These are phyloP conservation scores for Cladosporium sp. DNA, from an alignment of 2,329 filamentous ascomycete species.

Conservation along the genomic window DNA sequence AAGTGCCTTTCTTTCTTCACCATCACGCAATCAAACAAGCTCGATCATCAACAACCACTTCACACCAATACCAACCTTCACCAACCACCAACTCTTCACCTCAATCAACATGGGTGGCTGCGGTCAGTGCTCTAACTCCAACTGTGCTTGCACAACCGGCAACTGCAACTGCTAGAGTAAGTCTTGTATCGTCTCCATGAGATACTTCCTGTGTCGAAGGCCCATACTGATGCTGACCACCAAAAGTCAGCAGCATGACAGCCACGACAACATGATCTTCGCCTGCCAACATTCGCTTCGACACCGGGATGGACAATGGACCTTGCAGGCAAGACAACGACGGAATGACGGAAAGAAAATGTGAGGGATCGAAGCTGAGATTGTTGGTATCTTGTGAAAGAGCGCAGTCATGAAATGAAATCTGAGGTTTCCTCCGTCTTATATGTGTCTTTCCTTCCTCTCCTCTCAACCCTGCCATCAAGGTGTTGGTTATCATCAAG, in stretches of 20 bases:
- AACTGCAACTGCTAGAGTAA: conserved; percentile 33
- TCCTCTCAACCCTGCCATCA: conserved; percentile 5
- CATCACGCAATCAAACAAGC: conserved; percentile 19
- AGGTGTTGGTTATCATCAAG: conserved; percentile 13
- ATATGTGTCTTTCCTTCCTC: not conserved
- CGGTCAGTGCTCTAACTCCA: conserved; percentile 32
- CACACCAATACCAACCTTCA: conserved; percentile 12
- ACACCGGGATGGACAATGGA: conserved; percentile 10
- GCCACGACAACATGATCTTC: conserved; percentile 1
- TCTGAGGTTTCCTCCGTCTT: conserved; percentile 6
- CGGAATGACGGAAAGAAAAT: not conserved
- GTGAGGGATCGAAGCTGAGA: not conserved
- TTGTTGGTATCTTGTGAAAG: conserved; percentile 7
- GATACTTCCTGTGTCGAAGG: not conserved
- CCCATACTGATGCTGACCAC: not conserved
- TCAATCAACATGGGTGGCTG: conserved; percentile 36
- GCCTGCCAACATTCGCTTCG: conserved; percentile 16
- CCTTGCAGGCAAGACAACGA: conserved; percentile 2
- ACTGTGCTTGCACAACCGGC: conserved; percentile 32
- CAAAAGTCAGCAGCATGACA: conserved; percentile 14
- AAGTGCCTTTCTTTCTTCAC: not conserved
- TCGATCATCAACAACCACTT: conserved; percentile 8
- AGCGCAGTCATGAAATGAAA: conserved; percentile 7
- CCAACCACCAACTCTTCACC: conserved; percentile 19
- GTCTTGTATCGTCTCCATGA: not conserved